These are phyloP conservation scores for Oryza meyeriana DNA, from an alignment of 176 grass and related monocot species.

Conservation along the genomic window DNA sequence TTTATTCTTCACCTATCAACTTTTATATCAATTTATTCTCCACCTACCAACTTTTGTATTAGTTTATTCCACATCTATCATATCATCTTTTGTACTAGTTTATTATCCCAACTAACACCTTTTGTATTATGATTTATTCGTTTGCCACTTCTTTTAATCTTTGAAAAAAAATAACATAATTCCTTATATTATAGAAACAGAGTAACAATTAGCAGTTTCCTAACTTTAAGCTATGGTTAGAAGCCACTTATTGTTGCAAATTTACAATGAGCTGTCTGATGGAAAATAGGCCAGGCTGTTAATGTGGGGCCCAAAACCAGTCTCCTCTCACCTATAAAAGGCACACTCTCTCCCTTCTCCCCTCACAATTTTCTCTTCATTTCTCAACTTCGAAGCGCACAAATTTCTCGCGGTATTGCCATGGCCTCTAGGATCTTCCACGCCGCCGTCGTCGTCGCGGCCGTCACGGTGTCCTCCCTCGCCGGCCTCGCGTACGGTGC, in stretches of 20 bases:
- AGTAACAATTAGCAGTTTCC: conserved; percentile 12
- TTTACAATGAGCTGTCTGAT: conserved; percentile 28
- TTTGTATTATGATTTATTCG: too few relatives aligned
- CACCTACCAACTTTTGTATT: too few relatives aligned
- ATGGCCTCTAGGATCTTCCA: conserved; percentile 44
- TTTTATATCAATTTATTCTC: too few relatives aligned
- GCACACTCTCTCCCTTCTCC: not conserved
- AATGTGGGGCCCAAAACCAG: not conserved
- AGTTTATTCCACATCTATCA: too few relatives aligned
- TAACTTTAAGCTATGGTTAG: conserved; percentile 13
- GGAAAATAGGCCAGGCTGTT: conserved; percentile 33
- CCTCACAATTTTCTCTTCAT: not conserved
- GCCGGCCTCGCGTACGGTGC: conserved; percentile 43
- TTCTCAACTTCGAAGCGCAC: not conserved
- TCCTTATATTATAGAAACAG: too few relatives aligned
- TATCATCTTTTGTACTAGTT: too few relatives aligned
- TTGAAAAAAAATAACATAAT: too few relatives aligned
- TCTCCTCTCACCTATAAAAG: conserved; percentile 31
- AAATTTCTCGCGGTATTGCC: not conserved
- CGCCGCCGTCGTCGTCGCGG: conserved; percentile 23
- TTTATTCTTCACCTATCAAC: too few relatives aligned
- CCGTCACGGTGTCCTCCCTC: conserved; percentile 38
- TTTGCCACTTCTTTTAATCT: too few relatives aligned
- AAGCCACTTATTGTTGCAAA: conserved; percentile 6
- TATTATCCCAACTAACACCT: too few relatives aligned